Evolutionary conservation across 805 yeast genomes (phyloP).

Genomic region (Myxozyma mucilagina): DNA sequence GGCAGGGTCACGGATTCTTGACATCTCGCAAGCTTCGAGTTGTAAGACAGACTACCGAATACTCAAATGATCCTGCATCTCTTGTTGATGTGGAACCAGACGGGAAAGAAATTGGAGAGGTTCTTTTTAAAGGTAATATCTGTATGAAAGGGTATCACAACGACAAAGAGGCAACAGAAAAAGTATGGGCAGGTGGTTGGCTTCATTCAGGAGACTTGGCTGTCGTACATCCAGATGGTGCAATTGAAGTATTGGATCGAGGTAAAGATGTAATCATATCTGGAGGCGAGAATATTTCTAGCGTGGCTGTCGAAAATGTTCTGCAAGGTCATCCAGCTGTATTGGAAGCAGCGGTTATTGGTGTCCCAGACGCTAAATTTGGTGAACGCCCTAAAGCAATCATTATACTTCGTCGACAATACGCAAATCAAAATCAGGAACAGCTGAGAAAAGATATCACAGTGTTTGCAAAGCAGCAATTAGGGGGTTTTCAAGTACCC

Average conservation of each 20-base stretch:
- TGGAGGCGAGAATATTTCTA: conserved; percentile 44
- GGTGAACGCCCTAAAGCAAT: conserved; percentile 43
- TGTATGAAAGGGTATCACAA: conserved; percentile 41
- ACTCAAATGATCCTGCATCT: conserved; percentile 12
- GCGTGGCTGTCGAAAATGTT: conserved; percentile 40
- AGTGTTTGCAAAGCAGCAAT: conserved; percentile 33
- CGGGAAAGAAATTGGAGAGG: conserved; percentile 42
- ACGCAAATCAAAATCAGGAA: not conserved
- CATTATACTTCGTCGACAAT: conserved; percentile 28
- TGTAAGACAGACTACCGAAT: conserved; percentile 25
- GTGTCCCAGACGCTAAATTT: conserved; percentile 38
- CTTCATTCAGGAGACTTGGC: conserved; percentile 40
- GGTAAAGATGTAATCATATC: conserved; percentile 43
- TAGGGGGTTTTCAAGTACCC: conserved; percentile 43
- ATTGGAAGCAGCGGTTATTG: conserved; percentile 41
- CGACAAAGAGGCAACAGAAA: conserved; percentile 39
- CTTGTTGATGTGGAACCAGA: conserved; percentile 36
- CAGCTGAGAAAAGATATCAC: conserved; percentile 28
- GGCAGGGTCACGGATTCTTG: conserved; percentile 41
- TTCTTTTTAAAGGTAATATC: conserved; percentile 39
- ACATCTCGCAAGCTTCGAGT: conserved; percentile 38
- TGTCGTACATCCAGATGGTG: conserved; percentile 41
- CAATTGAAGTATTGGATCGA: conserved; percentile 40
- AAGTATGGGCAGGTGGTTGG: conserved; percentile 38
- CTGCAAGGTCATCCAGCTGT: conserved; percentile 37